These are phyloP conservation scores for Amanita subjunquillea DNA, from an alignment of 768 basidiomycete species.

Conservation along the genomic window DNA sequence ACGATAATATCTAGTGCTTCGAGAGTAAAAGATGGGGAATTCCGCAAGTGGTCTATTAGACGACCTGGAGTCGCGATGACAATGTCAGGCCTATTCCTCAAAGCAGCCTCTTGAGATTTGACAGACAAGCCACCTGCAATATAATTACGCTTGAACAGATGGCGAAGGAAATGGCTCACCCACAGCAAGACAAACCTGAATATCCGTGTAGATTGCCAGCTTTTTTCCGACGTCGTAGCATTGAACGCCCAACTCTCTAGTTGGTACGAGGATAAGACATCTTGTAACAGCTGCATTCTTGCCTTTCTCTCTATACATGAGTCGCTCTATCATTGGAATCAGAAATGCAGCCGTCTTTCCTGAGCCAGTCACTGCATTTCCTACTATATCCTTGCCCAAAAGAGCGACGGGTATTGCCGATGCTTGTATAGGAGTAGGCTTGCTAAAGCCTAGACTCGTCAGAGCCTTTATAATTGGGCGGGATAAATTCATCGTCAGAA, in stretches of 20 bases:
- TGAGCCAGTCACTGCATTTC: slow-evolving; percentile 92
- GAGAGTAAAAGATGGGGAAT: slow-evolving; percentile 87
- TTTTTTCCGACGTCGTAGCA: slow-evolving; percentile 88
- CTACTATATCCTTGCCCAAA: slow-evolving; percentile 92
- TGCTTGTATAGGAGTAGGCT: slow-evolving; percentile 93
- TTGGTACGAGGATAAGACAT: slow-evolving; percentile 89
- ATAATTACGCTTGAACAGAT: not conserved
- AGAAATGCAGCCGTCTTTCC: slow-evolving; percentile 98
- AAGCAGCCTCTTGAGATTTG: slow-evolving; percentile 79
- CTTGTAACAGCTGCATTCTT: slow-evolving; percentile 79
- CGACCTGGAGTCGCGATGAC: slow-evolving; percentile 97
- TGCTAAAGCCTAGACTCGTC: slow-evolving; percentile 67
- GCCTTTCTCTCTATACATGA: slow-evolving; percentile 85
- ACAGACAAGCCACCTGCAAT: slow-evolving; percentile 78
- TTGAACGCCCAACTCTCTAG: slow-evolving; percentile 92
- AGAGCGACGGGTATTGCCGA: slow-evolving; percentile 91
- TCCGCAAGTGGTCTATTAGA: slow-evolving; percentile 94
- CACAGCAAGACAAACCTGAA: slow-evolving; percentile 85
- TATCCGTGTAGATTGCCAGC: slow-evolving; percentile 79
- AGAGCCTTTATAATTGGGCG: slow-evolving; percentile 89
- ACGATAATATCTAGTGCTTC: slow-evolving; percentile 90
- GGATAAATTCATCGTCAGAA: slow-evolving; percentile 90
- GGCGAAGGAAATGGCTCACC: slow-evolving; percentile 40
- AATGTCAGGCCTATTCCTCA: slow-evolving; percentile 85
- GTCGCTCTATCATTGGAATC: slow-evolving; percentile 87